A percentile compares a stretch with the other conserved stretches of the same genome.
phyloP scores from a whole-genome alignment of 768 basidiomycete genomes.

The Nidula microcarpa region DNA sequence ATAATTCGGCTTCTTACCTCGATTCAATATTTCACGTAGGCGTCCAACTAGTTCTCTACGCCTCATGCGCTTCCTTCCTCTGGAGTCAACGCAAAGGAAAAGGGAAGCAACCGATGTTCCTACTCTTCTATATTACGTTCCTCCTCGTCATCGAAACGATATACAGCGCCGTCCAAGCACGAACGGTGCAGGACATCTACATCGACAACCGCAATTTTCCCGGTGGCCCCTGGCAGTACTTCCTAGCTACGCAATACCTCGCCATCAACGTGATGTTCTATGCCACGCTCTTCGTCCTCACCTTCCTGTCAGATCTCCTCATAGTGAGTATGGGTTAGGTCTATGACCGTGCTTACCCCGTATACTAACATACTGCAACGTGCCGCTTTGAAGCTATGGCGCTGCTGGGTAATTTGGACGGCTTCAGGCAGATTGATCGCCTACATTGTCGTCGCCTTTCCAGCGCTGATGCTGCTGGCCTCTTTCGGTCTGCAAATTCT shows the following conservation, averaged over 20 bases:
- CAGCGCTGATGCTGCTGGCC: slow-evolving; percentile 28
- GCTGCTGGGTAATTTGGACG: slow-evolving; percentile 45
- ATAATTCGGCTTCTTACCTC: background rate
- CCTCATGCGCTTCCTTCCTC: slow-evolving; percentile 29
- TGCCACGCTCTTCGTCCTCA: slow-evolving; percentile 37
- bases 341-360: background rate
- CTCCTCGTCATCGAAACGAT: slow-evolving; percentile 34
- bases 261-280: slow-evolving; percentile 41
- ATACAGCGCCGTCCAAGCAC: slow-evolving; percentile 33
- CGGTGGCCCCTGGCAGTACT: slow-evolving; percentile 41
- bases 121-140: slow-evolving; percentile 34
- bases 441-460: slow-evolving; percentile 28
- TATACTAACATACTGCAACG: background rate
- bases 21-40: slow-evolving; percentile 14
- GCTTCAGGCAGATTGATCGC: slow-evolving; percentile 25
- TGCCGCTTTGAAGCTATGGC: slow-evolving; percentile 30
- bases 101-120: slow-evolving; percentile 19
- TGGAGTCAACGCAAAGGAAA: slow-evolving; percentile 28
- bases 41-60: slow-evolving; percentile 33
- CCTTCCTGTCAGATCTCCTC: slow-evolving; percentile 38
- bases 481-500: slow-evolving; percentile 32
- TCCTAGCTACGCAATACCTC: slow-evolving; percentile 35
- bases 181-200: slow-evolving; percentile 36
- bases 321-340: slow-evolving; percentile 24
- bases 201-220: slow-evolving; percentile 38